Conservation (phyloP, 1,284 basidiomycete genomes). For the Fistulina hepatica region DNA sequence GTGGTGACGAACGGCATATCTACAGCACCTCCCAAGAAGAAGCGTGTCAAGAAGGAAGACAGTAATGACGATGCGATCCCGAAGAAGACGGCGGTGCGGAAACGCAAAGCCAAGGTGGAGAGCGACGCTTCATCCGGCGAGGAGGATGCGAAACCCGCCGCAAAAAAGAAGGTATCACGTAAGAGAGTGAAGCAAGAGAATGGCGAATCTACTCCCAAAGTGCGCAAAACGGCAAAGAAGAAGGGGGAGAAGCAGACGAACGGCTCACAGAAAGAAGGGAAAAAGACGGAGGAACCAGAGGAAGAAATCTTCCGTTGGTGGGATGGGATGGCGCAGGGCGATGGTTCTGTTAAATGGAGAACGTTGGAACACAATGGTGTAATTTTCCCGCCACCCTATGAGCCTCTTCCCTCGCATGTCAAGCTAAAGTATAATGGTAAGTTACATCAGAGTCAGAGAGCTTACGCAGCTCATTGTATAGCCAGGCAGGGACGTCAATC, state of each 20-base stretch:
- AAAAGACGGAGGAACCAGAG: constrained; percentile 53
- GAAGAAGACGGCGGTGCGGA: constrained; percentile 10
- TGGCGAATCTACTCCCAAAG: constrained; percentile 10
- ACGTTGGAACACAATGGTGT: constrained; percentile 92
- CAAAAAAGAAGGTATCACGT: constrained; percentile 13
- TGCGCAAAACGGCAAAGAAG: constrained; percentile 31
- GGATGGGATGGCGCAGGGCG: constrained; percentile 61
- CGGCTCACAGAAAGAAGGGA: no score
- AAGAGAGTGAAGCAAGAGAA: constrained; percentile 26
- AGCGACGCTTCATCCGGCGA: constrained; percentile 8
- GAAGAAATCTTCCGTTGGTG: constrained; percentile 79
- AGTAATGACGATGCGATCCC: constrained; percentile 12
- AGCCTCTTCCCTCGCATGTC: constrained; percentile 72
- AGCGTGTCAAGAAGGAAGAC: constrained; percentile 15
- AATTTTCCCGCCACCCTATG: constrained; percentile 92
- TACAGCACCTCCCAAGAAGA: constrained; percentile 37
- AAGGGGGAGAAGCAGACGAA: constrained; percentile 38
- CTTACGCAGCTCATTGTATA: no score
- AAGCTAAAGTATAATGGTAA: constrained; percentile 95
- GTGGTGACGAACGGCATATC: constrained; percentile 31
- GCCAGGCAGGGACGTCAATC: constrained; percentile 71
- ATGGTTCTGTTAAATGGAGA: constrained; percentile 82
- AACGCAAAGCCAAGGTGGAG: constrained; percentile 17
- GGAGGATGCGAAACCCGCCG: constrained; percentile 14
- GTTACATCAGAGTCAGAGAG: constrained; percentile 14